Conservation (phyloP, 352 stramenopile species). For the Phytophthora pisi region DNA sequence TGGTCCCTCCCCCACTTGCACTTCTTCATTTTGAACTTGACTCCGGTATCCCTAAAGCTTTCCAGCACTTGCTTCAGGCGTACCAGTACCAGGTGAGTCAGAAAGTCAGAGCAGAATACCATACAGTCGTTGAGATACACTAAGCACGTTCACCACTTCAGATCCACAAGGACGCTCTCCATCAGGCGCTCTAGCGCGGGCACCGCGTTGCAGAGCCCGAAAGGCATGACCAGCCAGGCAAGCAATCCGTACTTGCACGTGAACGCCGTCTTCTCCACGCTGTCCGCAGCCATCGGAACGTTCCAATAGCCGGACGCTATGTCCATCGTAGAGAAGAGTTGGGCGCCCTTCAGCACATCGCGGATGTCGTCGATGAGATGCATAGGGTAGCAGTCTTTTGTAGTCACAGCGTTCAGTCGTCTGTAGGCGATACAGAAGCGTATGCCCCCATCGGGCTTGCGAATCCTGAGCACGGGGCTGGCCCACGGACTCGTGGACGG, state of each 20-base stretch:
- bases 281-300: not conserved
- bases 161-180: conserved; percentile 4
- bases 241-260: conserved; percentile 1
- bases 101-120: conserved; percentile 1
- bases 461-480: conserved; percentile 2
- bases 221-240: conserved; percentile 1
- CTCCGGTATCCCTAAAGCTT: not conserved
- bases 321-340: conserved; percentile 14
- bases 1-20: conserved; percentile 3
- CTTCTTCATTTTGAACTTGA: conserved; percentile 18
- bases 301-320: not conserved
- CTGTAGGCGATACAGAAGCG: conserved; percentile 26
- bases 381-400: too few relatives aligned
- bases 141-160: conserved; percentile 5
- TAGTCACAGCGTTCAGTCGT: too few relatives aligned
- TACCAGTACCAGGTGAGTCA: conserved; percentile 1
- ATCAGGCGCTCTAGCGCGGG: conserved; percentile 1
- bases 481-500: conserved; percentile 8
- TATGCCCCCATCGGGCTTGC: conserved; percentile 6
- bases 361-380: too few relatives aligned
- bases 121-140: conserved; percentile 10
- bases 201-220: conserved; percentile 5
- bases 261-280: conserved; percentile 12
- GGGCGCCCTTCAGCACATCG: conserved; percentile 1
- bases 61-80: not conserved